A percentile compares a stretch with the other conserved stretches of the same genome.
Evolutionary conservation across 108 stramenopile species (phyloP).

Genomic region (Skeletonema grethae): DNA sequence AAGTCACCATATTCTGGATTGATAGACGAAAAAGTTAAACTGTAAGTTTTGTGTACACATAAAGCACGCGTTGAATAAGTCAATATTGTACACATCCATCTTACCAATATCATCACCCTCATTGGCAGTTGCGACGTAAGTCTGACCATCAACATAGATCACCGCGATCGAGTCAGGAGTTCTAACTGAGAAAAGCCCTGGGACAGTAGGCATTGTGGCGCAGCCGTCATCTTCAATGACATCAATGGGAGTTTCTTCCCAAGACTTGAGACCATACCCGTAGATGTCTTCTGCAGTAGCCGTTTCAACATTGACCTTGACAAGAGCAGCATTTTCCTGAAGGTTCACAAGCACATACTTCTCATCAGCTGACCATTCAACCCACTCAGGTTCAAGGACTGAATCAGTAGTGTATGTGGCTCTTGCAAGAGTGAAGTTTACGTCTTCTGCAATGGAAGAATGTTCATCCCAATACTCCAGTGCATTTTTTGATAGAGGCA

Average conservation of each 20-base stretch:
- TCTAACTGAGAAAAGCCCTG: constrained; percentile 24
- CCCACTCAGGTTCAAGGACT: constrained; percentile 51
- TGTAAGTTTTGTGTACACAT: background rate
- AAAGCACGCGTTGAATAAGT: background rate
- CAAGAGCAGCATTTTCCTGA: constrained; percentile 59
- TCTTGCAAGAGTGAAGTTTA: constrained; percentile 26
- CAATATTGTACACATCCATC: background rate
- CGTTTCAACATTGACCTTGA: constrained; percentile 37
- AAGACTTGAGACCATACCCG: constrained; percentile 47
- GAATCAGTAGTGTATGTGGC: constrained; percentile 40
- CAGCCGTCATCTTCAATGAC: constrained; percentile 57
- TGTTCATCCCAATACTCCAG: constrained; percentile 53
- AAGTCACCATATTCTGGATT: constrained; percentile 44
- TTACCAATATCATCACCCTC: constrained; percentile 26
- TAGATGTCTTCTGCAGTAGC: constrained; percentile 43
- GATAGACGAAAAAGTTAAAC: background rate
- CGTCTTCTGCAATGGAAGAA: constrained; percentile 32
- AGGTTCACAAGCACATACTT: constrained; percentile 49
- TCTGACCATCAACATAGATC: constrained; percentile 37
- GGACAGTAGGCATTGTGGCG: constrained; percentile 27
- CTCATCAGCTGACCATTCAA: constrained; percentile 47
- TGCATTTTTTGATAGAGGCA: constrained; percentile 47
- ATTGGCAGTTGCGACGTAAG: constrained; percentile 53
- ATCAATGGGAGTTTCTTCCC: constrained; percentile 45
- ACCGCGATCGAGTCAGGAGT: constrained; percentile 49